Evolutionary conservation across 805 yeast species (phyloP).

Genomic region (Candida orba): DNA sequence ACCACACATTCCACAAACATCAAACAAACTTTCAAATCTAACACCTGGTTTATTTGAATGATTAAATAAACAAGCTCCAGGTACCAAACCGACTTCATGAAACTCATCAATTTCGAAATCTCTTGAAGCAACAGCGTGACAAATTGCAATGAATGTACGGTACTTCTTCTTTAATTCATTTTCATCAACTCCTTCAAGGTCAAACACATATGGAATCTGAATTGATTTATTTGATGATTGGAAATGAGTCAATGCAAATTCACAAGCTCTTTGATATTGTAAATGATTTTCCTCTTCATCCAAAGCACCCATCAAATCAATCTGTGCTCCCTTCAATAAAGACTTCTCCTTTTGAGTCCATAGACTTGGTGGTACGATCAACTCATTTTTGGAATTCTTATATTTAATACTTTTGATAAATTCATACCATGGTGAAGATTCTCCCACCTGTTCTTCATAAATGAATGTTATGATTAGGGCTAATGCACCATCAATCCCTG

Average conservation of each 20-base stretch:
- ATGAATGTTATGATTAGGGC: slow-evolving; percentile 63
- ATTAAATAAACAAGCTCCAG: slow-evolving; percentile 87
- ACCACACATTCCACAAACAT: slow-evolving; percentile 49
- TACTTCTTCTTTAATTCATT: slow-evolving; percentile 25
- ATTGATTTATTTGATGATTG: slow-evolving; percentile 22
- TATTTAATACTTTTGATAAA: slow-evolving; percentile 49
- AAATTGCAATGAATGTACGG: slow-evolving; percentile 46
- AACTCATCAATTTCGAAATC: slow-evolving; percentile 76
- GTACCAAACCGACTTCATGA: slow-evolving; percentile 73
- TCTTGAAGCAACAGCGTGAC: slow-evolving; percentile 62
- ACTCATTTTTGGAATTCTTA: slow-evolving; percentile 23
- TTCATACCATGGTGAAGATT: slow-evolving; percentile 73
- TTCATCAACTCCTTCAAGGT: slow-evolving; percentile 22
- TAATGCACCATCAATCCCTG: slow-evolving; percentile 53
- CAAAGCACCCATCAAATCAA: slow-evolving; percentile 55
- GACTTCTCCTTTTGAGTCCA: slow-evolving; percentile 50
- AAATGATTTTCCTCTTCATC: slow-evolving; percentile 38
- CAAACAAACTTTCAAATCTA: slow-evolving; percentile 52
- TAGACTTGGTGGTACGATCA: slow-evolving; percentile 51
- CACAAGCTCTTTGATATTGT: slow-evolving; percentile 31
- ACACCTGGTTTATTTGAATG: slow-evolving; percentile 60
- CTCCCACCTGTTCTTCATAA: slow-evolving; percentile 55
- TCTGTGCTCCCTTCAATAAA: slow-evolving; percentile 47
- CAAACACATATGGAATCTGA: slow-evolving; percentile 26
- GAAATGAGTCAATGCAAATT: slow-evolving; percentile 23